These are phyloP conservation scores for Alnus rubra DNA, from an alignment of 306 rosid species.

Conservation along the genomic window DNA sequence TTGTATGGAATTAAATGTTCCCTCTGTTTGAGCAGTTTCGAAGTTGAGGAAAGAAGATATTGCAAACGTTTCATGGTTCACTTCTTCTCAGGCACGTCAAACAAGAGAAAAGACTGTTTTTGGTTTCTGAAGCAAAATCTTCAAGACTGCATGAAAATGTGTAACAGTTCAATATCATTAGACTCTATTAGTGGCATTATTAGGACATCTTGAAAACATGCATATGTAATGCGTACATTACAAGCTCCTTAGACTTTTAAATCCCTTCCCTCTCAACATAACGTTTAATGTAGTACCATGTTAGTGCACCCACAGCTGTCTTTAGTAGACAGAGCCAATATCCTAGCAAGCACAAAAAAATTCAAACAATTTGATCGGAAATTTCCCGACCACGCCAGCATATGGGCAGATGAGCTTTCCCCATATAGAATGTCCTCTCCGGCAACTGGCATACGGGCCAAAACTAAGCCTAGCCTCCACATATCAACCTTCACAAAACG, in stretches of 20 bases:
- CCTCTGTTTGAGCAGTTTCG: background rate
- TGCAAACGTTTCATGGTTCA: slow-evolving; percentile 4
- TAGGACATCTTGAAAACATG: background rate
- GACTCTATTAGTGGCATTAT: background rate
- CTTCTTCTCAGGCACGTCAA: background rate
- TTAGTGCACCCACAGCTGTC: too few species aligned
- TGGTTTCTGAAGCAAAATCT: background rate
- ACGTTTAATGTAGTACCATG: background rate
- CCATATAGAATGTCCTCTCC: background rate
- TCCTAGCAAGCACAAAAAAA: background rate
- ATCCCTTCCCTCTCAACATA: background rate
- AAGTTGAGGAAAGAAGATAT: slow-evolving; percentile 5
- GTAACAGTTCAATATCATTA: background rate
- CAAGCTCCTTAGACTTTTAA: background rate
- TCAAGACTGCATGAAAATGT: background rate
- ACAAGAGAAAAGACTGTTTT: background rate
- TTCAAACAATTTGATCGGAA: background rate
- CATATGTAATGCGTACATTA: background rate
- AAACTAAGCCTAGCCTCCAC: background rate
- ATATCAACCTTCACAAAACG: background rate
- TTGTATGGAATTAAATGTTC: background rate
- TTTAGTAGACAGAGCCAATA: background rate
- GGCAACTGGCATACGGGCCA: background rate
- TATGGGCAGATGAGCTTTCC: background rate
- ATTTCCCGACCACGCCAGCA: background rate